Base-by-base conservation (phyloP, 2,329 filamentous ascomycete genomes). In the Paradendryphiella salina region DNA sequence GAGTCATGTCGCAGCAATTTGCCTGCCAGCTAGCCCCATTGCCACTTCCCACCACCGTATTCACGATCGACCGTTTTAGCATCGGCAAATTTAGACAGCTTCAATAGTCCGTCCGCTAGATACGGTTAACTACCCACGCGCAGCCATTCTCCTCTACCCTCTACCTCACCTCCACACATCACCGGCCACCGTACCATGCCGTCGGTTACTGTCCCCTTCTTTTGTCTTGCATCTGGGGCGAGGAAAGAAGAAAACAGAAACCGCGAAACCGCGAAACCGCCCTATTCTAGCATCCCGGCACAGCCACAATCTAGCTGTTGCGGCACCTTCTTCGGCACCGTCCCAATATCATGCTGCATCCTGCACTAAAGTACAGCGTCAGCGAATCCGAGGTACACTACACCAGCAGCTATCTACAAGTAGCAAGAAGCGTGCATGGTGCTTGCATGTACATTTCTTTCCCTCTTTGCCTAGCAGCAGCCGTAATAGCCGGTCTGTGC, bases 281-380 rank as follows among this genome's bases (percentile, higher is more conserved):
- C 23, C 23, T 26, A 26, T 10, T 26, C 23, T 7, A 23, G 21
- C 5, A 23, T 6, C 5, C 21, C 5, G 5, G 8, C 21, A 23
- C 21, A 26, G 10, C 23, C 48, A 33, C 31, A 26, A 31, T 31
- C 36, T 46, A 35, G 20, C 21, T 20, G n/a, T 18, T 17, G 18
- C 37, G 18, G 48, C 32, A 47, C 36, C 2, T 26, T 26, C 23
- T 9, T 9, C 23, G 10, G 23, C 23, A 26, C 5, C 23, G 10
- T 26, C 23, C 5, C 37, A 18, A 50, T 51, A 48, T 51, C 50
- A 46, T 34, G 33, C 17, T 56, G 53, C 53, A 47, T 41, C 34
- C 41, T 29, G 28, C 46, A 37, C 29, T 20, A 37, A 31, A 13
- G 26, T 32, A 49, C 52, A 15, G 47, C 51, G 29, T 42, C 42